These are phyloP conservation scores for Aphanomyces euteiches DNA, from an alignment of 352 stramenopile species.

Conservation along the genomic window DNA sequence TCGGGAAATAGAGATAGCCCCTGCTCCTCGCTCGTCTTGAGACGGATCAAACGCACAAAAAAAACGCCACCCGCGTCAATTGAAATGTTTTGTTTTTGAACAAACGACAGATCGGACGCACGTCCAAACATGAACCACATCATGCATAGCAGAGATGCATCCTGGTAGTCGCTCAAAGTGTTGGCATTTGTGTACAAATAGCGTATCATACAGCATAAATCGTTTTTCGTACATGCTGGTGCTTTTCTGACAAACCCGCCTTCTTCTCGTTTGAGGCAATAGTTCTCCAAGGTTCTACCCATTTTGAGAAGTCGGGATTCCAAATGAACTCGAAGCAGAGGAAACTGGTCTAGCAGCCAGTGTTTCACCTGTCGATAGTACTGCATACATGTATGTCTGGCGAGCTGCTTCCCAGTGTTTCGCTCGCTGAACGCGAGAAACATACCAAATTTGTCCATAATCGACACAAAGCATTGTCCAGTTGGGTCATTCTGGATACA, in stretches of 20 bases:
- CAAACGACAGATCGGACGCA: slow-evolving; percentile 32
- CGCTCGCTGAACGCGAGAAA: slow-evolving; percentile 33
- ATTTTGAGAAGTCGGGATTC: slow-evolving; percentile 20
- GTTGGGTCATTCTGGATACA: slow-evolving; percentile 20
- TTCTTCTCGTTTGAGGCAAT: slow-evolving; percentile 33
- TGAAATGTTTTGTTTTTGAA: slow-evolving; percentile 36
- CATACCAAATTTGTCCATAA: slow-evolving; percentile 38
- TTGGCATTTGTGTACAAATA: slow-evolving; percentile 35
- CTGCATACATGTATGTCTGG: slow-evolving; percentile 23
- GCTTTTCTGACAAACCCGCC: slow-evolving; percentile 37
- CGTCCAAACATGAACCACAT: slow-evolving; percentile 42
- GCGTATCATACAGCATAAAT: slow-evolving; percentile 28
- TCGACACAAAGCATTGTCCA: slow-evolving; percentile 20
- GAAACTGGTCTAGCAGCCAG: slow-evolving; percentile 28
- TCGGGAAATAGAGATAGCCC: slow-evolving; percentile 37
- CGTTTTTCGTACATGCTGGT: slow-evolving; percentile 36
- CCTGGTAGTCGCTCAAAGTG: slow-evolving; percentile 35
- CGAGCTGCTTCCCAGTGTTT: slow-evolving; percentile 30
- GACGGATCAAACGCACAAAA: slow-evolving; percentile 35
- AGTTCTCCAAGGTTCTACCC: slow-evolving; percentile 14
- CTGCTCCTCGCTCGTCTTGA: slow-evolving; percentile 39
- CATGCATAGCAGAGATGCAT: slow-evolving; percentile 36
- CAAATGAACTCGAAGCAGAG: slow-evolving; percentile 11
- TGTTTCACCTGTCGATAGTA: slow-evolving; percentile 18
- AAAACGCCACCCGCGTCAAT: slow-evolving; percentile 29